These are phyloP conservation scores for Vitis hybrid DNA, from an alignment of 177 flowering plant species.

Conservation along the genomic window DNA sequence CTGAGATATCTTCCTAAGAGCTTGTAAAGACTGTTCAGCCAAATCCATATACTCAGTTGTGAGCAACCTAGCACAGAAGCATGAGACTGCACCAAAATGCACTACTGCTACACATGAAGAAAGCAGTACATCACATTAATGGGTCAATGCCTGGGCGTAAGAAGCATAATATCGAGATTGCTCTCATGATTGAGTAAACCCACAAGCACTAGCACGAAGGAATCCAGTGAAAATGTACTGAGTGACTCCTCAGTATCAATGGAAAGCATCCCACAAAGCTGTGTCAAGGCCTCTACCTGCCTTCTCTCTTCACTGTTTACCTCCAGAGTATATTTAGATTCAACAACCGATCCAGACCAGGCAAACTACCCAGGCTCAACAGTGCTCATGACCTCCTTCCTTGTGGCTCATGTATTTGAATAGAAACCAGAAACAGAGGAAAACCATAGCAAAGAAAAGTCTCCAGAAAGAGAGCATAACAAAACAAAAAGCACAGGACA, in stretches of 20 bases:
- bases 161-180: conserved; percentile 95
- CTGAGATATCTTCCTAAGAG: conserved; percentile 95
- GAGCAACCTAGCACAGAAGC: conserved; percentile 62
- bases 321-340: conserved; percentile 25
- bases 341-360: no score
- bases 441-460: no score
- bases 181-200: conserved; percentile 89
- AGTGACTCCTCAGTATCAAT: conserved; percentile 97
- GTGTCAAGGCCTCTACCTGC: conserved; percentile 24
- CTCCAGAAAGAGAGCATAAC: no score
- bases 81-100: no score
- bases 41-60: conserved; percentile 99
- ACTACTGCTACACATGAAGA: no score
- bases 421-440: no score
- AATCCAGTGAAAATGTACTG: conserved; percentile 92
- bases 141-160: conserved; percentile 95
- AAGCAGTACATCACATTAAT: conserved; percentile 31
- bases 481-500: no score
- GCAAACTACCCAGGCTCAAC: no score
- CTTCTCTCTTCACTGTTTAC: conserved; percentile 96
- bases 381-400: no score
- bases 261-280: conserved; percentile 46
- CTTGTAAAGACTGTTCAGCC: conserved; percentile 99
- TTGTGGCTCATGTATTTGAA: no score
- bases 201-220: conserved; percentile 92